Percentiles rank a stretch among this genome's conserved stretches.
phyloP scores from a whole-genome alignment of 768 basidiomycete species.

The Lactarius deliciosus region DNA sequence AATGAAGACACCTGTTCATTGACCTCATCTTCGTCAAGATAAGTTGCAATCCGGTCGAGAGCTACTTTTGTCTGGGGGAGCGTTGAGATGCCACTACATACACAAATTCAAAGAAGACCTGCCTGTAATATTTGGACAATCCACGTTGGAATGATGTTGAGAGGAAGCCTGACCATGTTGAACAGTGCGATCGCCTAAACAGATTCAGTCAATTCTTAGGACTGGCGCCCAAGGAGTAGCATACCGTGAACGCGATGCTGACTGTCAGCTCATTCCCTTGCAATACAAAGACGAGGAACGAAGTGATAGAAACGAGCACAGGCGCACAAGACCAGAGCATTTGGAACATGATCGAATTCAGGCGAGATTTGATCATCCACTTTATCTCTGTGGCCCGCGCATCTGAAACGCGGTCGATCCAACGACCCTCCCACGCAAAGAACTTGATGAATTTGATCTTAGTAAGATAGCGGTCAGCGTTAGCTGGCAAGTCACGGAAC shows the following conservation, averaged over 20 bases:
- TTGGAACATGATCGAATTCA: slow-evolving; percentile 72
- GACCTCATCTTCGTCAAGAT: slow-evolving; percentile 63
- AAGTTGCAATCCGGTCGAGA: slow-evolving; percentile 58
- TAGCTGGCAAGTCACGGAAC: not conserved
- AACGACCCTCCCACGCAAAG: slow-evolving; percentile 78
- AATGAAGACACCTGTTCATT: slow-evolving; percentile 57
- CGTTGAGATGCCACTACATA: slow-evolving; percentile 3
- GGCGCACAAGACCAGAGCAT: slow-evolving; percentile 75
- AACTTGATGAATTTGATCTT: slow-evolving; percentile 79
- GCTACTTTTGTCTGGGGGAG: slow-evolving; percentile 50
- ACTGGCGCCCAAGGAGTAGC: slow-evolving; percentile 31
- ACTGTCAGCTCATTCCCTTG: slow-evolving; percentile 75
- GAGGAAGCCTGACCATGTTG: slow-evolving; percentile 74
- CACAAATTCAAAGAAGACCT: slow-evolving; percentile 1
- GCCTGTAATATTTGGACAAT: slow-evolving; percentile 73
- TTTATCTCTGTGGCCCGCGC: slow-evolving; percentile 68
- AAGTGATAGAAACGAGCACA: slow-evolving; percentile 74
- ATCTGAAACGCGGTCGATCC: slow-evolving; percentile 65
- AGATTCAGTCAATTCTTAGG: not conserved
- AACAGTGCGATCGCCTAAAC: slow-evolving; percentile 74
- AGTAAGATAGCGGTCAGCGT: not conserved
- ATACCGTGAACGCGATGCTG: slow-evolving; percentile 78
- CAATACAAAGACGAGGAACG: slow-evolving; percentile 72
- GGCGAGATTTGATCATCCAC: slow-evolving; percentile 76
- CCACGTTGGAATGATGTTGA: slow-evolving; percentile 79